Evolutionary conservation across 1,284 basidiomycete species (phyloP).

Genomic region (Fomitopsis schrenkii): DNA sequence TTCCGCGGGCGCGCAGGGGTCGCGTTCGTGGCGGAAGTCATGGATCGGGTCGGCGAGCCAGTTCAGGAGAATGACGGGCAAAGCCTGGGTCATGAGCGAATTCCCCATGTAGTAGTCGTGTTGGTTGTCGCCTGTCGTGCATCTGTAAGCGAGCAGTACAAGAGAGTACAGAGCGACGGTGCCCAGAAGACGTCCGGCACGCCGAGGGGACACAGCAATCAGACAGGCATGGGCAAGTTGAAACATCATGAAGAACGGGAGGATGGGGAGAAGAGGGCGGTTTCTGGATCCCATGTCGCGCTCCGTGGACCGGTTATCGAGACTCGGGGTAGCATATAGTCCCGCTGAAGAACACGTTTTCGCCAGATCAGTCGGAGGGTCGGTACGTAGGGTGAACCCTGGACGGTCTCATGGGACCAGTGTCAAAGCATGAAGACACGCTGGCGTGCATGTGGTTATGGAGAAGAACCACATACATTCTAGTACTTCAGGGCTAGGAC

Average conservation of each 20-base stretch:
- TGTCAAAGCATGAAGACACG: too few relatives aligned
- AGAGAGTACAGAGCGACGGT: neutral
- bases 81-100: neutral
- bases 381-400: too few relatives aligned
- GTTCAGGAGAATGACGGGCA: neutral
- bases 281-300: neutral
- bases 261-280: neutral
- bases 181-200: neutral
- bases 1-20: neutral
- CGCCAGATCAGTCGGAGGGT: too few relatives aligned
- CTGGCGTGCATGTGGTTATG: too few relatives aligned
- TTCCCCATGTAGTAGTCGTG: slow-evolving; percentile 3
- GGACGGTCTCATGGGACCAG: too few relatives aligned
- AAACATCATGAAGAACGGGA: neutral
- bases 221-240: neutral
- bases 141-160: neutral
- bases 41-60: slow-evolving; percentile 7
- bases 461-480: too few relatives aligned
- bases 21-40: slow-evolving; percentile 5
- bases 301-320: too few relatives aligned
- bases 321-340: too few relatives aligned
- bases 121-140: neutral
- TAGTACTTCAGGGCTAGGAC: too few relatives aligned
- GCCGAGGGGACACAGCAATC: neutral
- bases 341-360: too few relatives aligned